Evolutionary conservation across 202 grass and related monocot genomes (phyloP).

Genomic region (Carex arenaria): DNA sequence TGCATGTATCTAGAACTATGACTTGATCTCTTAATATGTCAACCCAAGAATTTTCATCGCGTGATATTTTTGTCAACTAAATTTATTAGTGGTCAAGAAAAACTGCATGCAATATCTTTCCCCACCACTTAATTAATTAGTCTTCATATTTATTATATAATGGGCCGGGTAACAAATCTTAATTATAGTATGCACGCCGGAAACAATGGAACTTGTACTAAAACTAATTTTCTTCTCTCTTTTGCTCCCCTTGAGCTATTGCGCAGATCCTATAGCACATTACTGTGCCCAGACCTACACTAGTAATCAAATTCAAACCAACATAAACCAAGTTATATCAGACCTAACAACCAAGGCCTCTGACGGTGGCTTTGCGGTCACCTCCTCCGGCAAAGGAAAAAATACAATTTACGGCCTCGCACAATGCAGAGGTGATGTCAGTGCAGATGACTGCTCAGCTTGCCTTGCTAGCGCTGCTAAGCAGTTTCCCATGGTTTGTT

Average conservation of each 20-base stretch:
- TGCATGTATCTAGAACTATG: no score
- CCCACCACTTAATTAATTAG: no score
- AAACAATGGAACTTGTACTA: constrained; percentile 23
- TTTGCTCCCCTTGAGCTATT: constrained; percentile 8
- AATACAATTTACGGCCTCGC: constrained; percentile 53
- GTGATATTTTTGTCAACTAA: no score
- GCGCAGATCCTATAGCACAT: constrained; percentile 38
- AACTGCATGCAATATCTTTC: no score
- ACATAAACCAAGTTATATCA: constrained; percentile 43
- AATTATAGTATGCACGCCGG: background rate
- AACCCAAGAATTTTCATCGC: no score
- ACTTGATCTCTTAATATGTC: no score
- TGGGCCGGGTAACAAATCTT: no score
- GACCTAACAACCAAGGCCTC: constrained; percentile 38
- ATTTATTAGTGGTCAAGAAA: no score
- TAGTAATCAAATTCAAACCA: constrained; percentile 20
- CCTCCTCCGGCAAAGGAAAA: background rate
- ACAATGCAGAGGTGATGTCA: constrained; percentile 73
- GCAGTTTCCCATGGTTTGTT: no score
- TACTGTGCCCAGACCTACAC: constrained; percentile 42
- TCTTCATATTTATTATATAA: no score
- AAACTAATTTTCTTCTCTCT: constrained; percentile 24
- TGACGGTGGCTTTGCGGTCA: constrained; percentile 23
- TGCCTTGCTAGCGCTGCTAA: constrained; percentile 20
- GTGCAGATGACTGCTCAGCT: constrained; percentile 31